Conservation (phyloP, 2,329 filamentous ascomycete genomes). For the Talaromyces sp. region DNA sequence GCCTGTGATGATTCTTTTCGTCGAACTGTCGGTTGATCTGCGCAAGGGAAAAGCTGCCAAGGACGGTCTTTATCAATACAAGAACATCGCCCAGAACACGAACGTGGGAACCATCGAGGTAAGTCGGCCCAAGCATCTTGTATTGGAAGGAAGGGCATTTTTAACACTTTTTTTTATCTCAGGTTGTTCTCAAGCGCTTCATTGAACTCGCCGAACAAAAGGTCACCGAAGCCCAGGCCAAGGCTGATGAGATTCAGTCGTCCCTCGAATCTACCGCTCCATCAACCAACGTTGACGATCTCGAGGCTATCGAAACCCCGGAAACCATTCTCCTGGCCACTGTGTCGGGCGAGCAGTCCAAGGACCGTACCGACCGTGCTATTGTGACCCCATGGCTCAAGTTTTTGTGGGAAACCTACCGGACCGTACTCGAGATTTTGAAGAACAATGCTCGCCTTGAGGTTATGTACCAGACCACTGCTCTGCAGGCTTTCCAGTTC, state of each 20-base stretch:
- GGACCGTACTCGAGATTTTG: slow-evolving; percentile 94
- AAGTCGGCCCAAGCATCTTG: slow-evolving; percentile 17
- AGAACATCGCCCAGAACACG: slow-evolving; percentile 99
- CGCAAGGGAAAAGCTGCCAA: slow-evolving; percentile 98
- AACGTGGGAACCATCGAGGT: slow-evolving; percentile 97
- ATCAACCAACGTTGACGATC: slow-evolving; percentile 77
- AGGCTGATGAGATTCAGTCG: slow-evolving; percentile 91
- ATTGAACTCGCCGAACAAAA: slow-evolving; percentile 95
- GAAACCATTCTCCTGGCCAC: slow-evolving; percentile 97
- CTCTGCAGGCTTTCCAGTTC: slow-evolving; percentile 97
- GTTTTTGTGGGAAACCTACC: slow-evolving; percentile 99
- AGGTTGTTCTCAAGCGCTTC: slow-evolving; percentile 93
- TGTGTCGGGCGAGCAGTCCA: slow-evolving; percentile 94
- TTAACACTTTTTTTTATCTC: slow-evolving; percentile 9
- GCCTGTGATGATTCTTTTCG: slow-evolving; percentile 96
- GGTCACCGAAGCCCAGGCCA: slow-evolving; percentile 90
- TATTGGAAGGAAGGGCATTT: not conserved
- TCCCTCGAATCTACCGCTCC: slow-evolving; percentile 69
- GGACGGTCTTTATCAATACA: slow-evolving; percentile 98
- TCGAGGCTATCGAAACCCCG: slow-evolving; percentile 94
- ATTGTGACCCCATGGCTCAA: slow-evolving; percentile 99
- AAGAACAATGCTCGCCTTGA: slow-evolving; percentile 98
- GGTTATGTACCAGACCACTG: slow-evolving; percentile 96
- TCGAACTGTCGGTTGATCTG: slow-evolving; percentile 93
- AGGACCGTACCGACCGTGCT: slow-evolving; percentile 93